phyloP scores from a whole-genome alignment of 106 monocot species.

The Dendrobium officinale region DNA sequence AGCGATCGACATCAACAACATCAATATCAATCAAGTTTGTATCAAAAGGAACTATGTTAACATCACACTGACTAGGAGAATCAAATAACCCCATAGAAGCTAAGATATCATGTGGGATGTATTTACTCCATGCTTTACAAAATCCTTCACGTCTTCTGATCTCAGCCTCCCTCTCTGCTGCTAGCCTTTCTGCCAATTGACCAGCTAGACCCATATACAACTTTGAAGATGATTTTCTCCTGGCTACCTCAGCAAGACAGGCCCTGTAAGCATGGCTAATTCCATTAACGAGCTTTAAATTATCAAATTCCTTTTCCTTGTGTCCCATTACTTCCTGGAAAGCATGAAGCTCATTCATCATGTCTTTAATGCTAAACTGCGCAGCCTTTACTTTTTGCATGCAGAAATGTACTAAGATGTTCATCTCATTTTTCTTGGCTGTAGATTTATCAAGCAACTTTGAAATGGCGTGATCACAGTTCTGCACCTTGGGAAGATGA shows the following conservation, averaged over 20 bases:
- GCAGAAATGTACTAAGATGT: slow-evolving; percentile 56
- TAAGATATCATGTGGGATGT: slow-evolving; percentile 68
- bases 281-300: slow-evolving; percentile 60
- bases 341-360: slow-evolving; percentile 76
- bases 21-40: slow-evolving; percentile 70
- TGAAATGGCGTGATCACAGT: slow-evolving; percentile 36
- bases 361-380: slow-evolving; percentile 58
- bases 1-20: slow-evolving; percentile 66
- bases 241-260: slow-evolving; percentile 81
- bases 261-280: slow-evolving; percentile 77
- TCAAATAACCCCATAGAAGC: slow-evolving; percentile 81
- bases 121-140: slow-evolving; percentile 57
- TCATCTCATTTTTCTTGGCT: slow-evolving; percentile 75
- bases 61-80: slow-evolving; percentile 80
- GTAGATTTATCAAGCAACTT: slow-evolving; percentile 61
- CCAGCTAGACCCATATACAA: slow-evolving; percentile 93
- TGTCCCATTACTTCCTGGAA: slow-evolving; percentile 92
- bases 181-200: slow-evolving; percentile 73
- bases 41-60: slow-evolving; percentile 82
- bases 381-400: slow-evolving; percentile 79
- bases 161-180: slow-evolving; percentile 75
- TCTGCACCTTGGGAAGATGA: slow-evolving; percentile 61
- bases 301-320: slow-evolving; percentile 69
- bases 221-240: slow-evolving; percentile 72
- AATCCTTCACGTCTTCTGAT: slow-evolving; percentile 69